A percentile compares a stretch with the other conserved stretches of the same genome.
Evolutionary conservation across 306 rosid genomes (phyloP).

Genomic region (Ochetophila trinervis): DNA sequence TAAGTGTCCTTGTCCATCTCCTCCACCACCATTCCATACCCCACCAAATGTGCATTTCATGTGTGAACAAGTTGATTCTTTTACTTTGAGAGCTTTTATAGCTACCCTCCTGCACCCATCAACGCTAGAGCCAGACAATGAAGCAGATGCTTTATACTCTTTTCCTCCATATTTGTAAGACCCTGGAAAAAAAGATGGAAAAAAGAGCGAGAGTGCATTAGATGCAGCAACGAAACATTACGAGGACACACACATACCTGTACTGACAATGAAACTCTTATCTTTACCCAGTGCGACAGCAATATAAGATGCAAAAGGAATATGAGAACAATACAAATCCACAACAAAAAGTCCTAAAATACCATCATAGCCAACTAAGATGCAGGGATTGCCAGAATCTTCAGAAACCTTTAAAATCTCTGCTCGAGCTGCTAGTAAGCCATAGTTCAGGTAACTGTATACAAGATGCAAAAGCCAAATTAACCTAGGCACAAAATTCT

Average conservation of each 20-base stretch:
- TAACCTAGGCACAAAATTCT: slow-evolving; percentile 9
- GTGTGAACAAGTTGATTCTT: slow-evolving; percentile 68
- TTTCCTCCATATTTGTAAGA: slow-evolving; percentile 73
- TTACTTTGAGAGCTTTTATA: slow-evolving; percentile 70
- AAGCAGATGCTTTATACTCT: slow-evolving; percentile 52
- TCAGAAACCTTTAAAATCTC: slow-evolving; percentile 76
- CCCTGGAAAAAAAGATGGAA: slow-evolving; percentile 37
- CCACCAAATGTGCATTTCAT: slow-evolving; percentile 98
- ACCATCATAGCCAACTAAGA: slow-evolving; percentile 80
- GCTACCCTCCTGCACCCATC: slow-evolving; percentile 65
- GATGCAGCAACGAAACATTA: slow-evolving; percentile 4
- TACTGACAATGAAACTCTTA: no score
- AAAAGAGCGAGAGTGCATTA: not conserved
- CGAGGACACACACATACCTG: no score
- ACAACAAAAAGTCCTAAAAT: slow-evolving; percentile 20
- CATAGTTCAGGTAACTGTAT: slow-evolving; percentile 85
- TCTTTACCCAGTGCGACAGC: no score
- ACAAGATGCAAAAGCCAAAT: slow-evolving; percentile 26
- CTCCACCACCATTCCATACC: slow-evolving; percentile 98
- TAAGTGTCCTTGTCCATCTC: slow-evolving; percentile 89
- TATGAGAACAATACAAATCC: not conserved
- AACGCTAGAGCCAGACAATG: slow-evolving; percentile 68
- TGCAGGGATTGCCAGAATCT: slow-evolving; percentile 74
- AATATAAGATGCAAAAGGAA: slow-evolving; percentile 7
- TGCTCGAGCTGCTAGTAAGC: slow-evolving; percentile 95